Evolutionary conservation across 176 grass and related monocot genomes (phyloP), one percentile per base, ranked within the genome.

Genomic region (Raddia guianensis): DNA sequence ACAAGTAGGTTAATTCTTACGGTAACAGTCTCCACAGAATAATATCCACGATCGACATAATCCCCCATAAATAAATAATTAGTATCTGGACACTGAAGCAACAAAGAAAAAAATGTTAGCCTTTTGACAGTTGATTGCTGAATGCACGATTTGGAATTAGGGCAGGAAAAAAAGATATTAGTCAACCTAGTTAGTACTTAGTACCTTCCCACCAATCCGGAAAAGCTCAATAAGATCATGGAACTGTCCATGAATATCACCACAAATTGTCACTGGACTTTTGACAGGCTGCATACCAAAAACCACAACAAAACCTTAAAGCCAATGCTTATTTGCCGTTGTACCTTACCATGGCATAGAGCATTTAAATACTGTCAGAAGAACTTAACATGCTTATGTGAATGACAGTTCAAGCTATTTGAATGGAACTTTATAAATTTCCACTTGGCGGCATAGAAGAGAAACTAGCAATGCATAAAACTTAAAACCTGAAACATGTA

Each of bases 61-160:
- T 98, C 95, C 50, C 95, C 95, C 95, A 98, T 98, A 85, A 98
- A 98, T 78, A 98, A 86, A 65, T 98, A 98, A 87, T 98, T 98
- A 49, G 95, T 98, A 73, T 98, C 95, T 73, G 95, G 95, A 71
- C 95, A 98, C 92, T 98, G 76, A 79, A 83, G 82, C 33, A 80
- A 54, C 35, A 86, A 63, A 43, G 12, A 64, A 71, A 46, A 72
- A 64, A 71, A 46, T 16, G 9, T 80, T 7, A 71, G 11, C 0
- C 20, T 77, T 87, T 68, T 50, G 76, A 63, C 5, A 60, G 74
- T 74, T 20, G 35, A 86, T 53, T 54, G 8, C 19, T 4, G 5
- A 80, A 58, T 42, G 8, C 19, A 47, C 9, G 4, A 2, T 37
- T 77, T 64, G n/a, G 51, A 58, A 47, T 10, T 34, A 48, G 48